These are phyloP conservation scores for Solanum pinnatisectum DNA, from an alignment of 257 asterid species.

Conservation along the genomic window DNA sequence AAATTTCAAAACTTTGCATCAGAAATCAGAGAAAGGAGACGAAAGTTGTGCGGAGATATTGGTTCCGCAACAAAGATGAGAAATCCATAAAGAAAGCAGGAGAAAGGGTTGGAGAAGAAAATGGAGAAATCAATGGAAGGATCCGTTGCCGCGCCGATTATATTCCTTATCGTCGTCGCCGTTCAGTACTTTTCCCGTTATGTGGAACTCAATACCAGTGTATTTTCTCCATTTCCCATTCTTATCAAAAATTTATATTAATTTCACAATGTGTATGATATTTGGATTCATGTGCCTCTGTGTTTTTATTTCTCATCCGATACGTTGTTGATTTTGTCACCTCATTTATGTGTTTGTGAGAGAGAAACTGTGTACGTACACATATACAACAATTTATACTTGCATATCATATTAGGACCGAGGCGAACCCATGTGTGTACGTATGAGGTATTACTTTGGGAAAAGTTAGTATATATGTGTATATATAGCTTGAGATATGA, in stretches of 20 bases:
- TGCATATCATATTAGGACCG: not conserved
- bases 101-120: not conserved
- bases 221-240: not conserved
- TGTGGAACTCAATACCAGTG: slow-evolving; percentile 52
- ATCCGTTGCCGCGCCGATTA: slow-evolving; percentile 60
- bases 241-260: not conserved
- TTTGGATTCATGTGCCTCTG: not conserved
- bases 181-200: slow-evolving; percentile 51
- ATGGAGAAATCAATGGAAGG: slow-evolving; percentile 46
- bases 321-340: not conserved
- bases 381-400: not conserved
- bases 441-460: not conserved
- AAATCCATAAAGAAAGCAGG: not conserved
- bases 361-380: not conserved
- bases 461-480: not conserved
- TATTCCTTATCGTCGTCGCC: slow-evolving; percentile 50
- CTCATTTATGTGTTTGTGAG: not conserved
- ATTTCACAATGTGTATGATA: not conserved
- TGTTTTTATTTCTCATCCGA: not conserved
- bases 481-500: not conserved
- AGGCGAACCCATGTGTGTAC: not conserved
- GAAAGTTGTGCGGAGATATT: not conserved
- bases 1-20: not conserved
- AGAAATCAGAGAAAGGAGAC: not conserved
- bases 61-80: not conserved